These are phyloP conservation scores for Phytophthora multivora DNA, from an alignment of 352 stramenopile species.

Conservation along the genomic window DNA sequence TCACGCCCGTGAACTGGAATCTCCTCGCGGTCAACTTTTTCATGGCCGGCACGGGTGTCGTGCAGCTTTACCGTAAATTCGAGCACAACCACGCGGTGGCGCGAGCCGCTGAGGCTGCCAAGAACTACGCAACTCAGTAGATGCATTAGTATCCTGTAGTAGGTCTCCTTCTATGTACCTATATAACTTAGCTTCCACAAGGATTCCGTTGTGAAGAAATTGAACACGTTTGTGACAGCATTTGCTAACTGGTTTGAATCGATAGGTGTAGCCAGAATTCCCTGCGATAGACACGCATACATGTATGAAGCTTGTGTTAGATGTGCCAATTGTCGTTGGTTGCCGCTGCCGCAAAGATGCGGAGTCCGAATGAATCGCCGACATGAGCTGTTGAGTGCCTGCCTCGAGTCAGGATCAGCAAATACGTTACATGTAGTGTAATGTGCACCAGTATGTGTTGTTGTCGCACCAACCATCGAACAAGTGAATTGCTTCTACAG, in stretches of 20 bases:
- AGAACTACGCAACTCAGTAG: conserved; percentile 7
- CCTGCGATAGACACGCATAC: not conserved
- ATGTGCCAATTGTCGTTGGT: too few relatives aligned
- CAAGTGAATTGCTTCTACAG: too few relatives aligned
- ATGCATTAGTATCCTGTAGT: too few relatives aligned
- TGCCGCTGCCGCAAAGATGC: conserved; percentile 6
- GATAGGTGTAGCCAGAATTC: too few relatives aligned
- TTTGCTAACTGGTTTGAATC: not conserved
- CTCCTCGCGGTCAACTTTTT: conserved; percentile 91
- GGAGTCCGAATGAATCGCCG: conserved; percentile 3
- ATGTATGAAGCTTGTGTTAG: conserved; percentile 7
- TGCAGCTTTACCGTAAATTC: conserved; percentile 57
- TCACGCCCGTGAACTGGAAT: conserved; percentile 92
- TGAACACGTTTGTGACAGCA: conserved; percentile 7
- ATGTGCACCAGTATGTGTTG: too few relatives aligned
- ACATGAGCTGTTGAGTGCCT: conserved; percentile 20
- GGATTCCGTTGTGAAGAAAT: conserved; percentile 4
- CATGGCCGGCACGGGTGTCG: conserved; percentile 84
- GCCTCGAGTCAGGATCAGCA: not conserved
- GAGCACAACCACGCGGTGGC: conserved; percentile 12
- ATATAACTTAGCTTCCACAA: conserved; percentile 22
- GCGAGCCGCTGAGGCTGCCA: conserved; percentile 1
- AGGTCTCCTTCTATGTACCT: not conserved
- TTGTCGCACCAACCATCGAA: too few relatives aligned
- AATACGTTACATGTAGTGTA: too few relatives aligned